phyloP scores from a whole-genome alignment of 257 asterid species.

The Craterostigma plantagineum region DNA sequence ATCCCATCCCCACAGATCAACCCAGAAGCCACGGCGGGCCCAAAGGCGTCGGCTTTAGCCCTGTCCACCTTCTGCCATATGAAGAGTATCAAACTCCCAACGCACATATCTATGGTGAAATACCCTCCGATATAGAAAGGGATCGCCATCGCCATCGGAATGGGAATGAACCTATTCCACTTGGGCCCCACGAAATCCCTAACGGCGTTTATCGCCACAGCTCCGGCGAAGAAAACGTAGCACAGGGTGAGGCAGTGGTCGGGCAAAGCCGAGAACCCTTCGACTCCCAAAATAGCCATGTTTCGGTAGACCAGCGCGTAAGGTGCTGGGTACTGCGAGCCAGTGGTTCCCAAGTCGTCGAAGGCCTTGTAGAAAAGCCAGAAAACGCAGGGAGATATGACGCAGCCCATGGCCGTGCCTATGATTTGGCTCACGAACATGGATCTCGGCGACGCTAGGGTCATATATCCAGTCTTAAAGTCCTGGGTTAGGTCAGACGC shows the following conservation, averaged over 20 bases:
- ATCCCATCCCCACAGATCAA: conserved; percentile 84
- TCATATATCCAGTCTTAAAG: conserved; percentile 78
- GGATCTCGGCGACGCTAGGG: conserved; percentile 77
- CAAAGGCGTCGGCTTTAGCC: conserved; percentile 70
- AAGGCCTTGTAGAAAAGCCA: conserved; percentile 82
- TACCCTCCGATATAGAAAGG: conserved; percentile 71
- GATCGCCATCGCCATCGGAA: conserved; percentile 95
- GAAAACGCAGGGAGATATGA: conserved; percentile 69
- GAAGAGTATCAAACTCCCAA: conserved; percentile 67
- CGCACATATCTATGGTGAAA: conserved; percentile 70
- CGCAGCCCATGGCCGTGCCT: conserved; percentile 82
- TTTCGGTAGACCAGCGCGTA: conserved; percentile 53
- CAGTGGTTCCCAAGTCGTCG: conserved; percentile 23
- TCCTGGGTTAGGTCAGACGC: conserved; percentile 89
- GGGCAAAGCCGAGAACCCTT: conserved; percentile 53
- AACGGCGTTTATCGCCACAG: conserved; percentile 38
- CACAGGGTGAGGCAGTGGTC: conserved; percentile 63
- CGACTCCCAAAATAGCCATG: conserved; percentile 68
- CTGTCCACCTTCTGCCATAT: conserved; percentile 45
- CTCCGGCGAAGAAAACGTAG: conserved; percentile 39
- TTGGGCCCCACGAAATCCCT: conserved; percentile 41
- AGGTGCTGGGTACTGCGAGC: conserved; percentile 64
- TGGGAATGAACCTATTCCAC: conserved; percentile 48
- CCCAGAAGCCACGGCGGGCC: conserved; percentile 84
- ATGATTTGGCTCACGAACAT: conserved; percentile 84